Percentiles rank a stretch among this genome's conserved stretches.
Conservation (phyloP, 169 alveolate species). For the Babesia microti region DNA sequence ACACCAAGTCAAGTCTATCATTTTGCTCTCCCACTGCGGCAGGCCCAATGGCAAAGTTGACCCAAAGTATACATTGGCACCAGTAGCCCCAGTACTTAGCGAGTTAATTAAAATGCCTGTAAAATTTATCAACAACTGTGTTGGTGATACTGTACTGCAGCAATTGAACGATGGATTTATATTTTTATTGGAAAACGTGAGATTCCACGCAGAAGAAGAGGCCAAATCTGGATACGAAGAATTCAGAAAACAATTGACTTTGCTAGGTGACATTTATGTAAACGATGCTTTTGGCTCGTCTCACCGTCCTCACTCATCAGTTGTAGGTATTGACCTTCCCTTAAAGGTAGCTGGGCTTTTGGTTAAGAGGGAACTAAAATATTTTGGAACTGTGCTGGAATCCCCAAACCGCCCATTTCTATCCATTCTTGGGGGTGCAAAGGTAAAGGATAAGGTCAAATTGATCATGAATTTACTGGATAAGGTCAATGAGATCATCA, state of each 20-base stretch:
- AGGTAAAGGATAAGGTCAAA: conserved; percentile 92
- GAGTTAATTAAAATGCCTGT: conserved; percentile 73
- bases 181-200: conserved; percentile 85
- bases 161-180: conserved; percentile 77
- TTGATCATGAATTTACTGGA: conserved; percentile 83
- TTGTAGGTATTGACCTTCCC: conserved; percentile 84
- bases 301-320: conserved; percentile 94
- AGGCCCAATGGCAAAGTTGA: conserved; percentile 91
- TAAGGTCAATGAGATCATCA: conserved; percentile 86
- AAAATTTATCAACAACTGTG: conserved; percentile 84
- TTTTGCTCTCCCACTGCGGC: conserved; percentile 91
- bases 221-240: conserved; percentile 81
- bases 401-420: conserved; percentile 86
- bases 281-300: conserved; percentile 98
- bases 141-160: conserved; percentile 81
- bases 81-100: conserved; percentile 80
- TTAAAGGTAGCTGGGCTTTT: conserved; percentile 88
- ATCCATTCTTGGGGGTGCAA: conserved; percentile 97
- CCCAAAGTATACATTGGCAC: conserved; percentile 77
- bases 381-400: conserved; percentile 89
- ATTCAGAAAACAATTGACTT: conserved; percentile 82
- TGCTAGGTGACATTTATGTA: conserved; percentile 87
- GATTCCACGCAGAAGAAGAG: conserved; percentile 96
- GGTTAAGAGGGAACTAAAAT: conserved; percentile 88
- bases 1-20: conserved; percentile 79